These are phyloP conservation scores for Meyerozyma sp. DNA, from an alignment of 1,139 yeast species.

Conservation along the genomic window DNA sequence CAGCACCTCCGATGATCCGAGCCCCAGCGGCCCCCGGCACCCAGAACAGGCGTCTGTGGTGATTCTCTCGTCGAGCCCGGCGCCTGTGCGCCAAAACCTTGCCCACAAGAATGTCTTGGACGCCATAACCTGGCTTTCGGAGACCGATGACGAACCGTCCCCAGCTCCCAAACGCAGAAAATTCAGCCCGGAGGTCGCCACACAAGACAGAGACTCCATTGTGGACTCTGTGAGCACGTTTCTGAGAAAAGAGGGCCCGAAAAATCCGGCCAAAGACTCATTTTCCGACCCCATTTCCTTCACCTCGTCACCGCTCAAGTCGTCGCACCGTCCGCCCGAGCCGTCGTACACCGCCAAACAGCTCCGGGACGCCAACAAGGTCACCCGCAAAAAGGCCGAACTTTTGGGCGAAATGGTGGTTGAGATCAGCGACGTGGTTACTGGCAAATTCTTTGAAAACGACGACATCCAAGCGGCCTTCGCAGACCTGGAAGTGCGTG, in stretches of 20 bases:
- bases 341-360: slow-evolving; percentile 19
- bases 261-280: slow-evolving; percentile 6
- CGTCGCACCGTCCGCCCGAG: slow-evolving; percentile 1
- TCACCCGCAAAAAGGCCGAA: slow-evolving; percentile 44
- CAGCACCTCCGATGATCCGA: slow-evolving; percentile 4
- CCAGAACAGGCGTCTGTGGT: background rate
- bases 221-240: slow-evolving; percentile 8
- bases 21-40: background rate
- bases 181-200: background rate
- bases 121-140: slow-evolving; percentile 22
- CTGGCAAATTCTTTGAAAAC: slow-evolving; percentile 7
- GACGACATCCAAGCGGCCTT: slow-evolving; percentile 10
- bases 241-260: slow-evolving; percentile 3
- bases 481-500: slow-evolving; percentile 9
- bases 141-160: slow-evolving; percentile 17
- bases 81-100: slow-evolving; percentile 9
- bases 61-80: slow-evolving; percentile 3
- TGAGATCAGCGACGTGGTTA: slow-evolving; percentile 13
- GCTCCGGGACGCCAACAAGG: slow-evolving; percentile 47
- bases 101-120: slow-evolving; percentile 12
- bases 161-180: background rate
- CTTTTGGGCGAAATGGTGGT: slow-evolving; percentile 47
- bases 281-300: slow-evolving; percentile 6
- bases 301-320: slow-evolving; percentile 4
- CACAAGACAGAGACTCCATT: background rate